phyloP scores from a whole-genome alignment of 2,329 filamentous ascomycete species.

The Karstenula rhodostoma region DNA sequence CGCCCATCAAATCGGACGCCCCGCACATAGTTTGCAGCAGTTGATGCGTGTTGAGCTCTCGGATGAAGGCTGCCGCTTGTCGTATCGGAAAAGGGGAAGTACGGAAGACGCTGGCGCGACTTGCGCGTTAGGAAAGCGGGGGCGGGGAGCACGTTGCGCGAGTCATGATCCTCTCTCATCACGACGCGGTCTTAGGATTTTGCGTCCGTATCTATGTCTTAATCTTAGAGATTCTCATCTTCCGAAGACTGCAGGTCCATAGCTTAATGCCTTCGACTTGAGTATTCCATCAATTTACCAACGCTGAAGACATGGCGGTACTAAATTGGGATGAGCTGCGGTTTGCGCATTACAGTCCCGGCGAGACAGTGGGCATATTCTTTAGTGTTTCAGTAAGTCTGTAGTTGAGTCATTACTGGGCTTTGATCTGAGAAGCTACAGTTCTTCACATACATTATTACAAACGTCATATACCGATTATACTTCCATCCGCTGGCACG shows the following conservation, averaged over 20 bases:
- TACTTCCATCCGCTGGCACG: constrained; percentile 29
- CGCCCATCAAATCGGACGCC: not conserved
- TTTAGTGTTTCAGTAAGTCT: constrained; percentile 9
- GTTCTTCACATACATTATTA: constrained; percentile 16
- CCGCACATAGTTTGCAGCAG: not conserved
- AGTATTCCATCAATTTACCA: not conserved
- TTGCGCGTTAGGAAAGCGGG: not conserved
- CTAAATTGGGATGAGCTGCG: constrained; percentile 20
- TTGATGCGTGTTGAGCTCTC: not conserved
- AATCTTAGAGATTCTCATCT: not conserved
- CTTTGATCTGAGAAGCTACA: not conserved
- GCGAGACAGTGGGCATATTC: constrained; percentile 8
- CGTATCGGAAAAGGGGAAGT: not conserved
- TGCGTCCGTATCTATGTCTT: not conserved
- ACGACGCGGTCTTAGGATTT: not conserved
- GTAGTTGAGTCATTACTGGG: not conserved
- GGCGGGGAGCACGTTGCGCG: not conserved
- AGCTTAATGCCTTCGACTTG: not conserved
- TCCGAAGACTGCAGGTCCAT: not conserved
- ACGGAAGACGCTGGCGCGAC: not conserved
- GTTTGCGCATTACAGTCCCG: constrained; percentile 17
- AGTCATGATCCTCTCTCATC: not conserved
- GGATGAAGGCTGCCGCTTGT: not conserved
- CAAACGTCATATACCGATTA: constrained; percentile 28
- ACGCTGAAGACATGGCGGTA: constrained; percentile 14